Evolutionary conservation across 1,284 basidiomycete species (phyloP), one percentile per base, ranked within the genome.

Genomic region (Mycena sp.): DNA sequence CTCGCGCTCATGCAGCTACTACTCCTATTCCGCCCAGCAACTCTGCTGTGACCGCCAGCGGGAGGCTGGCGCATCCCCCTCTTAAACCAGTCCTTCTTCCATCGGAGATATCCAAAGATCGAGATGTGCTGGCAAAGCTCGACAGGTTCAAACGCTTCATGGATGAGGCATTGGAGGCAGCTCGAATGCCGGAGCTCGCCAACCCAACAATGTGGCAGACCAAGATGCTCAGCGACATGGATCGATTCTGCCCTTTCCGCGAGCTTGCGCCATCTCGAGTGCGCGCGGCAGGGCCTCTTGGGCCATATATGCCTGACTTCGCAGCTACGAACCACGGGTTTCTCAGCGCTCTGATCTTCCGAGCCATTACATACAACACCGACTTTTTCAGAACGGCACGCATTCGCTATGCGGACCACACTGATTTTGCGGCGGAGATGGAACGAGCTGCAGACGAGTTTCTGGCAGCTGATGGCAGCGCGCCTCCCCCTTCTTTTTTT

Each of bases 341-440:
- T 25, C 34, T 39, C 13, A 68, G 67, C 37, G 60, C 67, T 1
- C 37, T 68, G 3, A 68, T 62, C 5, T 68, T 68, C 50, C 67
- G 67, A 13, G 60, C 44, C 1, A 46, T 68, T 34, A 68, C 67
- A 3, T 68, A 62, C 52, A 56, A 55, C 59, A 68, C 67, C 34
- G 38, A 62, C 4, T 67, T 67, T 56, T 25, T 56, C 3, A 6
- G 22, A 3, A 30, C 25, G 5, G 16, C 41, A 14, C 44, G 30
- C 6, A 14, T 61, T 20, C 38, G 41, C 5, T 67, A 34, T 37
- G 16, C 8, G 1, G 46, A 60, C 22, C 48, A 50, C 10, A 8
- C 14, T 4, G 48, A 50, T 22, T 50, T 50, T 22, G n/a, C 48
- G 22, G 14, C 48, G 20, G 48, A 8, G 6, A 50, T 50, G 20